These are phyloP conservation scores for Coemansia sp. DNA, from an alignment of 192 early-diverging fungal genomes.

Conservation along the genomic window DNA sequence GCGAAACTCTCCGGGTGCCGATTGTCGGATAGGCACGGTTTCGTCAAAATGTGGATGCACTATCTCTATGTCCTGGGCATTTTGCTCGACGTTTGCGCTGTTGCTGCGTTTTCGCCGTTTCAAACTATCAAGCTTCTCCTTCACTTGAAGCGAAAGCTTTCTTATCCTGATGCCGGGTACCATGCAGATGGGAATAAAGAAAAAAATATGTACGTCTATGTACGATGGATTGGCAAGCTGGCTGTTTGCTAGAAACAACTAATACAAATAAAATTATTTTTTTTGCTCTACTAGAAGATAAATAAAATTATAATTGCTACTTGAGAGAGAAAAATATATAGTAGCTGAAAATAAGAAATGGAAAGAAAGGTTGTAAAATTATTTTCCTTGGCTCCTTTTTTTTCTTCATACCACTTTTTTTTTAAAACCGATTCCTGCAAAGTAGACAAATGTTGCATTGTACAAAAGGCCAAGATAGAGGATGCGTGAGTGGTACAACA, in stretches of 20 bases:
- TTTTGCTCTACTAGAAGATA: no score
- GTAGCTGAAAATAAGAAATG: no score
- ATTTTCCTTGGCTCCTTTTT: no score
- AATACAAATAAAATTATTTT: not conserved
- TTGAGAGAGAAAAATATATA: not conserved
- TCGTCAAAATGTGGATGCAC: conserved; percentile 6
- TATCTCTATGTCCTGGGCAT: not conserved
- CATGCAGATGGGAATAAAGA: conserved; percentile 8
- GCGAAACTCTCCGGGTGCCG: conserved; percentile 5
- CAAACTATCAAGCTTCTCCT: conserved; percentile 18
- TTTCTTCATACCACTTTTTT: not conserved
- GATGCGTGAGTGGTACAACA: not conserved
- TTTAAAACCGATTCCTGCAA: not conserved
- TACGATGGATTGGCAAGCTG: not conserved
- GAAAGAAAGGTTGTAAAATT: not conserved
- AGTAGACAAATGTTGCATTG: conserved; percentile 2
- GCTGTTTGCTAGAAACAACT: no score
- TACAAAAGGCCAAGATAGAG: not conserved
- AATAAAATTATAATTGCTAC: no score
- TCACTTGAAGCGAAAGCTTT: conserved; percentile 42
- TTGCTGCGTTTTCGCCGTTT: conserved; percentile 33
- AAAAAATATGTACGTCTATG: not conserved
- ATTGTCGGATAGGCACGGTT: not conserved
- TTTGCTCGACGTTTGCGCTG: conserved; percentile 3
- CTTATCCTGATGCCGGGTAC: conserved; percentile 24